Conservation (phyloP, 1,139 yeast genomes). For the Chernovozyma sophiae-reginae region DNA sequence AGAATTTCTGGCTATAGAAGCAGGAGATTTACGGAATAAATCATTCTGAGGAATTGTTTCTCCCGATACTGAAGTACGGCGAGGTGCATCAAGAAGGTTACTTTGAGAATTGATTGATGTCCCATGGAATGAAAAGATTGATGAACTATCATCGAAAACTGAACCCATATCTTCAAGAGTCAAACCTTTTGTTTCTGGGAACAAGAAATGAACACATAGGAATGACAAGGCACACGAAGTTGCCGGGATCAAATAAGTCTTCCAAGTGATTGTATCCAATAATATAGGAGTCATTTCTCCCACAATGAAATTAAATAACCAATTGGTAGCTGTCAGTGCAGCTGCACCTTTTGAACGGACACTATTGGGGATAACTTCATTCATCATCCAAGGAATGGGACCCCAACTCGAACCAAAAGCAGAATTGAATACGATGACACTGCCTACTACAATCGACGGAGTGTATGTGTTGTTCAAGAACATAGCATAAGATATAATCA, state of each 20-base stretch:
- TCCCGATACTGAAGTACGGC: constrained; percentile 18
- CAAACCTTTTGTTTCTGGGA: constrained; percentile 55
- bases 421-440: constrained; percentile 77
- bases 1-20: constrained; percentile 39
- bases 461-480: constrained; percentile 57
- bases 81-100: constrained; percentile 7
- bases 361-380: constrained; percentile 81
- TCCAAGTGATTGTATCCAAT: constrained; percentile 74
- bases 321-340: constrained; percentile 84
- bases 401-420: constrained; percentile 92
- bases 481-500: constrained; percentile 63
- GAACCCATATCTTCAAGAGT: constrained; percentile 53
- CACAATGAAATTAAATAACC: constrained; percentile 91
- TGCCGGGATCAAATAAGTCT: constrained; percentile 78
- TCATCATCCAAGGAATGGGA: constrained; percentile 92
- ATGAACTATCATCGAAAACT: constrained; percentile 45
- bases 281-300: constrained; percentile 89
- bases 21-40: constrained; percentile 28
- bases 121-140: constrained; percentile 44
- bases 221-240: constrained; percentile 66
- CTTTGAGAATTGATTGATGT: constrained; percentile 5
- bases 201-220: constrained; percentile 48
- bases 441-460: constrained; percentile 66
- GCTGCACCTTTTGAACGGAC: constrained; percentile 95
- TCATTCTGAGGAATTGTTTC: constrained; percentile 12